Evolutionary conservation across 768 basidiomycete genomes (phyloP), one percentile per base, ranked within the genome.

Genomic region (Bullera alba): DNA sequence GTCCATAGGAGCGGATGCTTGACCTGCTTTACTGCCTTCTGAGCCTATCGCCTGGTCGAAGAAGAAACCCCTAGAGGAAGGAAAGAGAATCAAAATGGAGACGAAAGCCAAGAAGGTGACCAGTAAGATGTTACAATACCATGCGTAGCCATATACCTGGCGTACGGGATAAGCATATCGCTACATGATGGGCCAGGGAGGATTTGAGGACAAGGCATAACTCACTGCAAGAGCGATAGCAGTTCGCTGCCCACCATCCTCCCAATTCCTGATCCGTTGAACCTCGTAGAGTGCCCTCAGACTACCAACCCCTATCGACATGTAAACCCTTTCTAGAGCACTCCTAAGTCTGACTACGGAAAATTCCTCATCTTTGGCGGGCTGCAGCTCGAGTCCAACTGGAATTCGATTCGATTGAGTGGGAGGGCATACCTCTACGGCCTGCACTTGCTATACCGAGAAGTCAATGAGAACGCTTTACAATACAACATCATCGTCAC

Each of bases 381-480:
- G 63, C 48, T 75, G 74, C 5, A 77, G 69, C 50, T 78, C 77
- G 17, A 77, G 72, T 8, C 66, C 59, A 7, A 69, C 68, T 10
- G 66, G 60, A 7, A 69, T 69, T 3, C 54, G 53, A 21, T 63
- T 49, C n/a, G 21, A 27, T 19, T 44, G 35, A n/a, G 50, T 26
- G 1, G 51, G 56, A 8, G 69, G 60, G 23, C 70, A 58, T 10
- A 69, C 68, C 30, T 74, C 71, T 39, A 76, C 74, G 48, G 74
- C 69, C 46, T 73, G 74, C 14, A 76, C 61, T 71, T 76, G 75
- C 75, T 75, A n/a, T n/a, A n/a, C n/a, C n/a, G n/a, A n/a, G n/a
- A n/a, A n/a, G n/a, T n/a, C n/a, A n/a, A n/a, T n/a, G n/a, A n/a
- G n/a, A n/a, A n/a, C n/a, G n/a, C n/a, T n/a, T n/a, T n/a, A n/a